Percentiles rank a stretch among this genome's conserved stretches.
phyloP scores from a whole-genome alignment of 306 rosid species.

The Vicia faba region DNA sequence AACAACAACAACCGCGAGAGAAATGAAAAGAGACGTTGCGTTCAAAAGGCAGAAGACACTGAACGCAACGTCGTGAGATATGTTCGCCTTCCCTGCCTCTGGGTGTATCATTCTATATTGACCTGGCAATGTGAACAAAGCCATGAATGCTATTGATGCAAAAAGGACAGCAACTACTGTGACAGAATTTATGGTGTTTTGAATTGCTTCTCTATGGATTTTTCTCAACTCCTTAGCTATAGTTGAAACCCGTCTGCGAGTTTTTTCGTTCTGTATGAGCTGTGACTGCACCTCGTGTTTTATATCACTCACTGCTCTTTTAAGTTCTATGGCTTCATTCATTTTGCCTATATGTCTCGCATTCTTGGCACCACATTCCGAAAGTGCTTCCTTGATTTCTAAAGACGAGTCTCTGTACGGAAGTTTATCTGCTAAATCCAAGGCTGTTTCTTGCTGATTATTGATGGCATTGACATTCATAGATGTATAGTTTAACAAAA shows the following conservation, averaged over 20 bases:
- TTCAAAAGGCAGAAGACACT: slow-evolving; percentile 74
- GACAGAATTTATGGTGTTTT: slow-evolving; percentile 77
- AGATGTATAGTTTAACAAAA: slow-evolving; percentile 55
- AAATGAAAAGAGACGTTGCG: slow-evolving; percentile 80
- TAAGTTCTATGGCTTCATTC: slow-evolving; percentile 86
- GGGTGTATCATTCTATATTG: slow-evolving; percentile 43
- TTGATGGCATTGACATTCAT: slow-evolving; percentile 74
- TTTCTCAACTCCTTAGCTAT: slow-evolving; percentile 88
- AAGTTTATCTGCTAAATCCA: slow-evolving; percentile 89
- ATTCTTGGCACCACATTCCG: slow-evolving; percentile 78
- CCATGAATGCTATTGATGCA: slow-evolving; percentile 93
- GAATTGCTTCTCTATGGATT: slow-evolving; percentile 91
- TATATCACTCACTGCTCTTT: slow-evolving; percentile 90
- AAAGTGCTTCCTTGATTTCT: slow-evolving; percentile 66
- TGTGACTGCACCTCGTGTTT: slow-evolving; percentile 90
- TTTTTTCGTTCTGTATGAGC: slow-evolving; percentile 70
- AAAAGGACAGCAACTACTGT: slow-evolving; percentile 88
- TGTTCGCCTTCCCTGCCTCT: slow-evolving; percentile 64
- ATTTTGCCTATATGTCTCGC: slow-evolving; percentile 74
- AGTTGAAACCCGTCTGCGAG: slow-evolving; percentile 74
- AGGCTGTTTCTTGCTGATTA: slow-evolving; percentile 72
- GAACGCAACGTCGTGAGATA: slow-evolving; percentile 60
- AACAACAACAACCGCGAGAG: slow-evolving; percentile 90
- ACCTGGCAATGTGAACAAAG: slow-evolving; percentile 91
- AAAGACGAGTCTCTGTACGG: slow-evolving; percentile 61